These are phyloP conservation scores for Aspergillus flavus DNA, from an alignment of 2,329 filamentous ascomycete genomes.

Conservation along the genomic window DNA sequence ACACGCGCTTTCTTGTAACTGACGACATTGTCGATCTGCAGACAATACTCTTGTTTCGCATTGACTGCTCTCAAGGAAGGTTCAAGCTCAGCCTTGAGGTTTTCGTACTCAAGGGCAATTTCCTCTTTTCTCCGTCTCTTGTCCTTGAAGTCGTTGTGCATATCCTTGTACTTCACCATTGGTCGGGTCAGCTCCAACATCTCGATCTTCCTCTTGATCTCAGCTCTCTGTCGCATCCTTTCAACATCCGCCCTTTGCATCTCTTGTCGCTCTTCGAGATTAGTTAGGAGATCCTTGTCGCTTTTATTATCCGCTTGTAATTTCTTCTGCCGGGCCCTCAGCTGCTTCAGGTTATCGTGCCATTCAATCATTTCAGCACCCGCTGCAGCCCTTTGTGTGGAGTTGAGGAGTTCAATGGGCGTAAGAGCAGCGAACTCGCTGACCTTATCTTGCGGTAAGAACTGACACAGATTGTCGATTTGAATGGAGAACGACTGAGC, in stretches of 20 bases:
- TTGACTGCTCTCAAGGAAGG: constrained; percentile 72
- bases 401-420: constrained; percentile 77
- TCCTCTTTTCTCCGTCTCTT: constrained; percentile 59
- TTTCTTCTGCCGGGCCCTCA: constrained; percentile 70
- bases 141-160: constrained; percentile 51
- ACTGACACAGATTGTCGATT: constrained; percentile 97
- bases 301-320: constrained; percentile 60
- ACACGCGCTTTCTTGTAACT: constrained; percentile 58
- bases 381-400: constrained; percentile 87
- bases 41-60: constrained; percentile 67
- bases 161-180: constrained; percentile 65
- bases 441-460: constrained; percentile 92
- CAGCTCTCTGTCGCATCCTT: constrained; percentile 73
- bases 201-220: constrained; percentile 65
- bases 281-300: constrained; percentile 65
- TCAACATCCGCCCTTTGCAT: constrained; percentile 80
- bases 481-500: constrained; percentile 80
- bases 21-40: constrained; percentile 58
- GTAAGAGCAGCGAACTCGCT: constrained; percentile 87
- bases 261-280: constrained; percentile 72
- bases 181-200: constrained; percentile 68
- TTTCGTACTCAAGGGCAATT: constrained; percentile 60
- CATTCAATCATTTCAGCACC: constrained; percentile 76
- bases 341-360: constrained; percentile 72
- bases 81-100: constrained; percentile 62